These are phyloP conservation scores for Albugo candida DNA, from an alignment of 352 stramenopile genomes.

Conservation along the genomic window DNA sequence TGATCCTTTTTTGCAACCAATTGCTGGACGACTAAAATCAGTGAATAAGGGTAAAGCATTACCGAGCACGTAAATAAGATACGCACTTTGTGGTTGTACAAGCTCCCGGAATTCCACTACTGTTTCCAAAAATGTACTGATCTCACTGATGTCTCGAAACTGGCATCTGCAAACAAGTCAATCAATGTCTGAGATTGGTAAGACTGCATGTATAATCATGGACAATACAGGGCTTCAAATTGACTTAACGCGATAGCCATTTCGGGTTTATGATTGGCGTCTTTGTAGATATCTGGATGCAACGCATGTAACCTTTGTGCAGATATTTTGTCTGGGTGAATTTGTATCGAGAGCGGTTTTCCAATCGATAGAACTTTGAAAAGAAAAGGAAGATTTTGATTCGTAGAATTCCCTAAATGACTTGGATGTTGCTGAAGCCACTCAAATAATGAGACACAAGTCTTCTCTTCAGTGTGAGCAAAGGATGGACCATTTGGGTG, in stretches of 20 bases:
- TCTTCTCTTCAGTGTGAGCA: conserved; percentile 26
- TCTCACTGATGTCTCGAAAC: conserved; percentile 88
- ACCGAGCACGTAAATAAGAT: conserved; percentile 1
- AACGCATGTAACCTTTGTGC: conserved; percentile 59
- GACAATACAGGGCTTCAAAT: conserved; percentile 85
- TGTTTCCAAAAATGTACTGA: conserved; percentile 68
- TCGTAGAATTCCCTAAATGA: background rate
- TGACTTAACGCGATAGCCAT: conserved; percentile 96
- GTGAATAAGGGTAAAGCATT: conserved; percentile 1
- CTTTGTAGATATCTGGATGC: conserved; percentile 90
- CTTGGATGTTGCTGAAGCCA: conserved; percentile 25
- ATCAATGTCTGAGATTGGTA: conserved; percentile 1
- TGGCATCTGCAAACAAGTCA: conserved; percentile 55
- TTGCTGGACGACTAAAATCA: conserved; percentile 13
- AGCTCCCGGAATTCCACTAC: conserved; percentile 81
- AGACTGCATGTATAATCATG: background rate
- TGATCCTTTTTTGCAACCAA: conserved; percentile 20
- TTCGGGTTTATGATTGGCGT: conserved; percentile 99
- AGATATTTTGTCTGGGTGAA: conserved; percentile 71
- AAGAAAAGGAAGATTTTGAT: conserved; percentile 87
- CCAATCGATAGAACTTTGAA: conserved; percentile 96
- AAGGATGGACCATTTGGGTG: conserved; percentile 82
- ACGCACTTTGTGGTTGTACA: conserved; percentile 23
- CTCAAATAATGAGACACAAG: conserved; percentile 41
- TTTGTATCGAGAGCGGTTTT: conserved; percentile 97